These are phyloP conservation scores for Penicillium italicum DNA, from an alignment of 2,329 filamentous ascomycete genomes.

Conservation along the genomic window DNA sequence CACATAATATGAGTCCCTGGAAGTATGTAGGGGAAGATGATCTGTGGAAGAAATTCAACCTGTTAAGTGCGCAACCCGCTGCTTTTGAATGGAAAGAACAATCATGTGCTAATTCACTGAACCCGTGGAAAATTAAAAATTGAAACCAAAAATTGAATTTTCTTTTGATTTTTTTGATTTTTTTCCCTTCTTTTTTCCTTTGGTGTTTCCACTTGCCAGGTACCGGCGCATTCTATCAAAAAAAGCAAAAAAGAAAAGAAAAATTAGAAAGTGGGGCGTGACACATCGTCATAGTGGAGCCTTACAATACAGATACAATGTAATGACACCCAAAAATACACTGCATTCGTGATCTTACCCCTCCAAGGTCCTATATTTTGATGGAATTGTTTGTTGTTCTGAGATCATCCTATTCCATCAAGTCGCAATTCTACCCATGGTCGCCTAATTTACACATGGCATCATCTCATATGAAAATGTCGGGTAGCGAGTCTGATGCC, in stretches of 20 bases:
- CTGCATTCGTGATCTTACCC: neutral
- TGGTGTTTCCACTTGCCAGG: conserved; percentile 4
- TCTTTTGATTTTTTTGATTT: neutral
- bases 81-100: conserved; percentile 22
- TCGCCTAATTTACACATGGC: neutral
- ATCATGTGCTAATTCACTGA: conserved; percentile 23
- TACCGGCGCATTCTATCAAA: conserved; percentile 5
- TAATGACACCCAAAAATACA: conserved; percentile 11
- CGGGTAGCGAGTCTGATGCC: conserved; percentile 13
- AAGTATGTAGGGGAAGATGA: conserved; percentile 5
- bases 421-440: neutral
- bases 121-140: conserved; percentile 23
- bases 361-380: conserved; percentile 1
- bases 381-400: conserved; percentile 1
- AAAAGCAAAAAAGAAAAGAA: neutral
- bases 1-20: conserved; percentile 16
- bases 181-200: neutral
- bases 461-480: neutral
- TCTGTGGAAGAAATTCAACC: conserved; percentile 10
- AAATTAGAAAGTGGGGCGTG: conserved; percentile 8
- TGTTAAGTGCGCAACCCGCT: conserved; percentile 12
- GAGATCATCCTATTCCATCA: neutral
- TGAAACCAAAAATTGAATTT: conserved; percentile 4
- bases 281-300: conserved; percentile 28
- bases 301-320: conserved; percentile 20